Evolutionary conservation across 495 filamentous ascomycete genomes (phyloP).

Genomic region (Immersiella caudata): DNA sequence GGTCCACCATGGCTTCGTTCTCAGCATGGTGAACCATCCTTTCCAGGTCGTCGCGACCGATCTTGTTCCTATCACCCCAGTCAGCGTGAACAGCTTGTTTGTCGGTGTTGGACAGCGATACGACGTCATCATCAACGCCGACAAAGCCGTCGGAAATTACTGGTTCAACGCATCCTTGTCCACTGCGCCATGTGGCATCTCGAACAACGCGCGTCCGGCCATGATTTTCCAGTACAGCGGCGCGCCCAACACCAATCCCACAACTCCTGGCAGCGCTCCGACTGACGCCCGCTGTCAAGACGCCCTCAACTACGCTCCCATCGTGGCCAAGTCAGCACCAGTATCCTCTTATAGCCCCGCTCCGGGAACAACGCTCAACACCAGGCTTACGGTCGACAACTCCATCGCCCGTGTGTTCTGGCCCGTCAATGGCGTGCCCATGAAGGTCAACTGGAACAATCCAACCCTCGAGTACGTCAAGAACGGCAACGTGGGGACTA

Average conservation of each 20-base stretch:
- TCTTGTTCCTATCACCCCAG: slow-evolving; percentile 53
- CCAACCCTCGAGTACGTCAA: slow-evolving; percentile 41
- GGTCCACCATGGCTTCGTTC: slow-evolving; percentile 36
- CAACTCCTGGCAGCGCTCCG: slow-evolving; percentile 16
- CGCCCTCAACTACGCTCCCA: slow-evolving; percentile 17
- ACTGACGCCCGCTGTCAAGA: slow-evolving; percentile 31
- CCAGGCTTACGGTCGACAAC: slow-evolving; percentile 29
- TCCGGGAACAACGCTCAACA: slow-evolving; percentile 27
- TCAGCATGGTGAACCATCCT: slow-evolving; percentile 51
- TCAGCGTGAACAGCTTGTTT: slow-evolving; percentile 43
- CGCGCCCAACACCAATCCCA: slow-evolving; percentile 28
- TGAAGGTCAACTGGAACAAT: slow-evolving; percentile 39
- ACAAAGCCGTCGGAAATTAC: slow-evolving; percentile 54
- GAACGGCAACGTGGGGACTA: slow-evolving; percentile 29
- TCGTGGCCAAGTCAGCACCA: slow-evolving; percentile 29
- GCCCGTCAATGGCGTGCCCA: slow-evolving; percentile 39
- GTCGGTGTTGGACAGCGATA: slow-evolving; percentile 69
- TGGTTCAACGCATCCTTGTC: slow-evolving; percentile 51
- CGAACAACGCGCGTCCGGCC: slow-evolving; percentile 30
- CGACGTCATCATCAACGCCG: slow-evolving; percentile 64
- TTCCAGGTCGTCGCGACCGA: slow-evolving; percentile 55
- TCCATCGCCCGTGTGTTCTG: slow-evolving; percentile 37
- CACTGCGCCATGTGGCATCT: slow-evolving; percentile 31
- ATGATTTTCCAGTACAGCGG: slow-evolving; percentile 35
- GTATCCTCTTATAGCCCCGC: slow-evolving; percentile 25